These are phyloP conservation scores for Colletotrichum orbiculare DNA, from an alignment of 2,329 filamentous ascomycete species.

Conservation along the genomic window DNA sequence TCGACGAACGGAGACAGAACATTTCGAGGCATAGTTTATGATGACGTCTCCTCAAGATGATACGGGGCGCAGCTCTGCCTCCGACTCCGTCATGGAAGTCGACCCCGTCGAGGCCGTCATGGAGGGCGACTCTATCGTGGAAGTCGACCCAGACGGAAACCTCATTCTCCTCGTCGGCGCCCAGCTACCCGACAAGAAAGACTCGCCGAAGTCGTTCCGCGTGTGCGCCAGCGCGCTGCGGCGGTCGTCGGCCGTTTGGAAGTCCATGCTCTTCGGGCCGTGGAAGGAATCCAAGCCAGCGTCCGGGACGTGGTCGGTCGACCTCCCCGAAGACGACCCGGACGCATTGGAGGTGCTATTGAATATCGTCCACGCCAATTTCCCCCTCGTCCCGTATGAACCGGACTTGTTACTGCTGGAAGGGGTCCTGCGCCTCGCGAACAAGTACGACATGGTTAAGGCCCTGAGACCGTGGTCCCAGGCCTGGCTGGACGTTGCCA, in stretches of 20 bases:
- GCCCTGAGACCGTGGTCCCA: constrained; percentile 20
- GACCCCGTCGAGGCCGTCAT: not conserved
- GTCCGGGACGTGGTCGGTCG: constrained; percentile 15
- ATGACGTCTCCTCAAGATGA: not conserved
- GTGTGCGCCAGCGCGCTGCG: constrained; percentile 26
- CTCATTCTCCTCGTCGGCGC: constrained; percentile 11
- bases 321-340: constrained; percentile 17
- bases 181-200: not conserved
- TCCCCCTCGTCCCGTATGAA: not conserved
- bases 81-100: not conserved
- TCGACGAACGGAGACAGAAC: too few relatives aligned
- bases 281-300: constrained; percentile 32
- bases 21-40: too few relatives aligned
- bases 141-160: constrained; percentile 20
- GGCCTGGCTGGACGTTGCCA: constrained; percentile 4
- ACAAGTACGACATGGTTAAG: constrained; percentile 29
- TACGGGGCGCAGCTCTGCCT: rapidly evolving
- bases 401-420: constrained; percentile 12
- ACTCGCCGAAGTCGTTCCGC: constrained; percentile 10
- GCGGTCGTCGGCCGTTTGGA: constrained; percentile 23
- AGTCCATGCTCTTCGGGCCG: constrained; percentile 32
- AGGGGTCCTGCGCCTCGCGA: constrained; percentile 12
- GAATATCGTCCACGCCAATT: constrained; percentile 19
- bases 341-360: not conserved
- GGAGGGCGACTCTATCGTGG: not conserved